Evolutionary conservation across 257 asterid genomes (phyloP), one percentile per base, ranked within the genome.

Genomic region (Verbascum thapsus): DNA sequence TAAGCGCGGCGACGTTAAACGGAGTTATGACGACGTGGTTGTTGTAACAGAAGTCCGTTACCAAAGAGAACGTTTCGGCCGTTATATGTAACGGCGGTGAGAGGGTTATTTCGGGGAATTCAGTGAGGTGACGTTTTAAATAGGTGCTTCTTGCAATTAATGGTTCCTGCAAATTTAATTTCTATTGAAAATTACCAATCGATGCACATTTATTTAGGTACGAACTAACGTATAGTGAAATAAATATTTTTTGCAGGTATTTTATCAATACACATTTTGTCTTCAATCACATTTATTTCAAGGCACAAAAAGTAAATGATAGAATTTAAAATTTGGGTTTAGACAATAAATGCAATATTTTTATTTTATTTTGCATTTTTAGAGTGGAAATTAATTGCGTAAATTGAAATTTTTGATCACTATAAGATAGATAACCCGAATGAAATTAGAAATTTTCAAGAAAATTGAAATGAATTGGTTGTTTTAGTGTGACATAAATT

Each of bases 71-170:
- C 0, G 86, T 81, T 57, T 75, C 88, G 2, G 91, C 70, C 79
- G 96, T 86, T 81, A 88, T 86, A 43, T 80, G 82, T 61, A 88
- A 81, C 85, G 94, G 90, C 26, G 96, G 96, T 1, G 94, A 72
- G 63, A 91, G 83, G 74, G 79, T 85, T 72, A 91, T 68, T 79
- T 88, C 88, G 7, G 96, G 60, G 47, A 78, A 19, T 16, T 71
- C 74, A 11, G 35, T 60, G 0, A 88, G 82, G 41, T 68, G 85
- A 48, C 85, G 89, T 74, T 75, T 75, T 64, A 91, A 48, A 55
- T 80, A 81, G 65, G 79, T 74, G 58, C 97, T 85, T 74, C 71
- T 79, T 15, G 85, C 74, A 9, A 63, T 72, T 74, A 91, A 65
- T 48, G 84, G 76, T 11, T 73, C 94, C 98, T 91, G 83, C 44